These are phyloP conservation scores for Venturia pyrina DNA, from an alignment of 2,329 filamentous ascomycete species.

Conservation along the genomic window DNA sequence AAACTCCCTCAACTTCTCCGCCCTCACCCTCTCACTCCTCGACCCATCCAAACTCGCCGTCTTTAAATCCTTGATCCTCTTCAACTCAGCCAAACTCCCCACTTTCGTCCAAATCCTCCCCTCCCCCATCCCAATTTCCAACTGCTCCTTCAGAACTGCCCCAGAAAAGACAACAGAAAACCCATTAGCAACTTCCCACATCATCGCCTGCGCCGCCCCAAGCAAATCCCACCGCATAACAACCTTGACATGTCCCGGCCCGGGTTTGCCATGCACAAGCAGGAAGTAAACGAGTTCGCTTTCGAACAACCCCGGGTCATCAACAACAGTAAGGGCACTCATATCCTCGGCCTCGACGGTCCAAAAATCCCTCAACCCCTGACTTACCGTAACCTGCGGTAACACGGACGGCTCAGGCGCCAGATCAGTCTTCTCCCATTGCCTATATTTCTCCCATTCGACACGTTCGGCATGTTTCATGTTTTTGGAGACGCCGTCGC, in stretches of 20 bases:
- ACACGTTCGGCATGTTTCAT: not conserved
- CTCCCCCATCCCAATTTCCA: not conserved
- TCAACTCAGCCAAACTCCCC: not conserved
- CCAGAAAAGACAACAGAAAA: not conserved
- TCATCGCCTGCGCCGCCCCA: not conserved
- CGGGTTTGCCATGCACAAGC: not conserved
- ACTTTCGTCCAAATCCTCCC: not conserved
- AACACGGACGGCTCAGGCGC: not conserved
- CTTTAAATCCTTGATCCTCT: not conserved
- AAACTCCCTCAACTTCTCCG: not conserved
- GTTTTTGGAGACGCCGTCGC: not conserved
- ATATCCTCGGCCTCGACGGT: not conserved
- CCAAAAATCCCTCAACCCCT: not conserved
- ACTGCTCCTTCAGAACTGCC: not conserved
- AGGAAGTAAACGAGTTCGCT: not conserved
- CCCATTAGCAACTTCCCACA: not conserved
- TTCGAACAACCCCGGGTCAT: not conserved
- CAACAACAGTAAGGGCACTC: not conserved
- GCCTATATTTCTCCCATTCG: not conserved
- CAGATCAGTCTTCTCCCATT: not conserved
- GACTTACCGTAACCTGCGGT: not conserved
- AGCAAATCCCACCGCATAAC: not conserved
- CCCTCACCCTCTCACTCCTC: not conserved
- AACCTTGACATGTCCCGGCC: not conserved
- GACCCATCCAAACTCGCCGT: not conserved